Base-by-base conservation (phyloP, 495 filamentous ascomycete genomes). In the Friedmanniomyces simplex region DNA sequence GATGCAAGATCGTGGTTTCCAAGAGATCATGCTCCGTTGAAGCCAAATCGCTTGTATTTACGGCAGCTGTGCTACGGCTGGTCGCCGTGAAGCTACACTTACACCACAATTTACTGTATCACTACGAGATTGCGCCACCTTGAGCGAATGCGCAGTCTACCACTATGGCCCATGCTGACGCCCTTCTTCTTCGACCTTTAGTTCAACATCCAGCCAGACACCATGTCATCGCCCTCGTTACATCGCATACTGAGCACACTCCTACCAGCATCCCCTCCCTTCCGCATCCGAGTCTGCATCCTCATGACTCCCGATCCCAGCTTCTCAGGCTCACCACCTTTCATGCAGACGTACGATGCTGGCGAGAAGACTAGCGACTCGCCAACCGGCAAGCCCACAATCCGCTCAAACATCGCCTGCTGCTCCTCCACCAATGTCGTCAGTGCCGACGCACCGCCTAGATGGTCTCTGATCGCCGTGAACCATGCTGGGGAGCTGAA, bases 401-500 rank as follows among this genome's bases (percentile, higher is more conserved):
- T 86, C 21, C 68, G 59, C 25, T 72, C 63, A 57, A 85, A 81
- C 1, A 86, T 64, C 20, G 72, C 73, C 37, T 64, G 58, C 32
- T 64, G 48, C 32, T 64, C 50, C 45, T 55, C 8, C 63, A 66
- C 37, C 58, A 61, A 45, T 1, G 20, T 32, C 30, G 57, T 20
- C n/a, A 60, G 39, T 2, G 25, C 46, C 7, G 54, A 66, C 8
- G 63, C 52, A 24, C 32, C 66, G 5, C 54, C 83, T 0, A 91
- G 58, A 66, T 90, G 85, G 3, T 71, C 69, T n/a, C 74, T 71
- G 52, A 91, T 73, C n/a, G 73, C 67, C 0, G 55, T 64, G 36
- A 86, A 68, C 88, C 87, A 91, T 7, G 78, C 78, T 0, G 86
- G 86, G 1, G 80, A 85, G 0, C 77, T 81, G 62, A 91, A 91